Base-by-base conservation (phyloP, 768 basidiomycete genomes). In the Naganishia kalamii region DNA sequence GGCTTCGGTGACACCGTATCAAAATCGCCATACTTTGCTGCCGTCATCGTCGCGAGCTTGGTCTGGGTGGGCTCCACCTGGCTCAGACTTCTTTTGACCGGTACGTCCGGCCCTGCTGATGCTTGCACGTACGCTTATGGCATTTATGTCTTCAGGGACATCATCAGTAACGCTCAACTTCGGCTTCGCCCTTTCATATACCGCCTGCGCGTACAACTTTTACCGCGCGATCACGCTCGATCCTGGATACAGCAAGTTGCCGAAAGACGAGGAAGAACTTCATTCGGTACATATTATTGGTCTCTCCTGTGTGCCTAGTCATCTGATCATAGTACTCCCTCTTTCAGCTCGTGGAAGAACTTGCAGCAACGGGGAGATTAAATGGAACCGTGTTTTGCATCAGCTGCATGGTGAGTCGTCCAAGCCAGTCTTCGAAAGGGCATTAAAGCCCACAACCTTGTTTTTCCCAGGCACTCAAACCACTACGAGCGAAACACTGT, bases 361-460 rank as follows among this genome's bases (percentile, higher is more conserved):
- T 98, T 19, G 90, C 92, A 15, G 87, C 88, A 11, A 85, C 87
- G 73, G 91, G 92, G 17, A 82, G 88, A 19, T 80, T 99, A 29
- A 98, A 97, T 75, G 93, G 94, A 0, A 92, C 92, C 76, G 92
- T 92, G 11, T 98, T 98, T 77, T 98, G 96, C 73, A 88, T 99
- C 57, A 85, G 87, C 65, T 98, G 94, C 79, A 91, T 98, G 91
- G 88, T 87, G 68, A 51, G 85, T 72, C 21, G 6, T 4, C 27
- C 17, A n/a, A 25, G 11, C 13, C 5, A 11, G 43, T 11, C 19
- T 15, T 40, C 37, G 37, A 40, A n/a, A n/a, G n/a, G n/a, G 37
- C 37, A 40, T 8, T 40, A 8, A 17, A 17, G 37, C 17, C 10
- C 37, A 17, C 8, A 8, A 8, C 8, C 13, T 29, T 43, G 15